Base-by-base conservation (phyloP, 495 filamentous ascomycete species). In the Opeltia flavorubescens region DNA sequence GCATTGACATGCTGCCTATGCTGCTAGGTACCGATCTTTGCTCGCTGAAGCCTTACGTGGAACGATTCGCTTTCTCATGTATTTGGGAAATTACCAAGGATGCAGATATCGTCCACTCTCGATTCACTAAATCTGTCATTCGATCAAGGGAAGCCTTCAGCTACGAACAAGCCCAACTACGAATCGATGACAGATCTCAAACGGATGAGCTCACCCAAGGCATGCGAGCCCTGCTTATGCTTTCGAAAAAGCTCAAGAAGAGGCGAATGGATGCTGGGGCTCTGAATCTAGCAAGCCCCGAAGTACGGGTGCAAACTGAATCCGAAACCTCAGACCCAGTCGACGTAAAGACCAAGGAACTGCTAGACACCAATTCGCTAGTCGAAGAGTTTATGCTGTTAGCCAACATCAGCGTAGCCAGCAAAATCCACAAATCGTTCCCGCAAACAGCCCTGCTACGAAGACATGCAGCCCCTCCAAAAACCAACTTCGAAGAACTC, bases 331-430 rank as follows among this genome's bases (percentile, higher is more conserved):
- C 88, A 4, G 91, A 95, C 58, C 93, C 91, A 0, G 80, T 94
- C 44, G 93, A 99, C 58, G 82, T 99, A 50, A 86, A 95, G 67
- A 94, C 86, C 1, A 98, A 96, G 62, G 71, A 86, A 46, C 76
- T 84, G 49, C 77, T 96, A n/a, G 86, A 86, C 56, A 98, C 91
- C 46, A 96, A 95, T 69, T 95, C 89, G 21, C 74, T 98, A 5
- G 91, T 98, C 21, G 91, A 98, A 58, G 91, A 98, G 56, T 96
- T 98, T 71, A 98, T 98, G 91, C 73, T 96, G 57, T 84, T 96
- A 58, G 91, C 93, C 68, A 98, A 96, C 64, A 94, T 84, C 59
- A 85, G 78, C 50, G 91, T 98, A 21, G 91, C 88, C 5, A 67
- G 75, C 31, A 93, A 85, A 57, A 86, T 93, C 54, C 85, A 89